Evolutionary conservation across 257 asterid genomes (phyloP).

Genomic region (Echium plantagineum): DNA sequence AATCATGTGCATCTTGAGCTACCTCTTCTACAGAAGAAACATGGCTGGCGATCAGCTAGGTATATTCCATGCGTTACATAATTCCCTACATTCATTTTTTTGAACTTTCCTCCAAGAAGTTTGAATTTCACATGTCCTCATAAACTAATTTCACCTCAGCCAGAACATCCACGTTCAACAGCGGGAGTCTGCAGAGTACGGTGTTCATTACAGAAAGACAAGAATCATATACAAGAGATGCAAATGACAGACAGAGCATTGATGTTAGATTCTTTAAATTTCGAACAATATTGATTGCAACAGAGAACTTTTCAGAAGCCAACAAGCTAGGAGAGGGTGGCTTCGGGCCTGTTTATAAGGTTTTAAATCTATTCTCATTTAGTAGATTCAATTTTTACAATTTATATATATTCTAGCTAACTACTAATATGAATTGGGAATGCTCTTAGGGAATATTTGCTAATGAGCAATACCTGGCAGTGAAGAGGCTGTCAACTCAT

Average conservation of each 20-base stretch:
- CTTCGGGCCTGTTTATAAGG: constrained; percentile 62
- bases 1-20: constrained; percentile 13
- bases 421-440: neutral
- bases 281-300: constrained; percentile 34
- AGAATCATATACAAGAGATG: constrained; percentile 15
- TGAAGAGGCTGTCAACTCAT: constrained; percentile 1
- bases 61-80: neutral
- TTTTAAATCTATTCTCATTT: neutral
- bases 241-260: constrained; percentile 17
- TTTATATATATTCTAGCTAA: too few species aligned
- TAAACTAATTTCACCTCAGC: constrained; percentile 4
- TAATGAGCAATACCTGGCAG: constrained; percentile 2
- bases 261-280: constrained; percentile 30
- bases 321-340: constrained; percentile 62
- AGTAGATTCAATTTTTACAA: too few species aligned
- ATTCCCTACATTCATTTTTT: neutral
- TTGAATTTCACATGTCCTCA: too few species aligned
- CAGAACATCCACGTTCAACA: constrained; percentile 6
- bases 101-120: neutral
- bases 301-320: constrained; percentile 34
- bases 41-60: constrained; percentile 13
- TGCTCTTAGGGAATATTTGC: neutral
- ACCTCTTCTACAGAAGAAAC: constrained; percentile 16
- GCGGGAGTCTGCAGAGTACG: constrained; percentile 6
- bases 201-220: constrained; percentile 14